Percentiles rank a stretch among this genome's conserved stretches.
Conservation (phyloP, 2,329 filamentous ascomycete species). For the Ceratocystis alfenasii region DNA sequence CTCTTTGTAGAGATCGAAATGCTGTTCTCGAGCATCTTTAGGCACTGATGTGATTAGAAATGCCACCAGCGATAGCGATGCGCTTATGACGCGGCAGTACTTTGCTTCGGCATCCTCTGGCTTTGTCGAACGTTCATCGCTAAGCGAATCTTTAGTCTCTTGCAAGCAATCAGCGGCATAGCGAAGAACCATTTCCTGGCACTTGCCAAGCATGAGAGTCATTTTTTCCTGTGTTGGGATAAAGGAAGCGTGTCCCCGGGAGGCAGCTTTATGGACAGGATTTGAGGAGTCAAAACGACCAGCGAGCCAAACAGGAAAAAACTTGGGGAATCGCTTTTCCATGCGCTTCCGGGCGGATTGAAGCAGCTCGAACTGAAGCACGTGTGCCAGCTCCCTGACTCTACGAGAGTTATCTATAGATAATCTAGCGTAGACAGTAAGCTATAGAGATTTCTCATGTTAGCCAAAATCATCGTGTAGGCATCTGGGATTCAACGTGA, state of each 20-base stretch:
- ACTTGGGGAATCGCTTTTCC: conserved; percentile 61
- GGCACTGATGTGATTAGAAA: conserved; percentile 39
- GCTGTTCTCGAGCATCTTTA: conserved; percentile 45
- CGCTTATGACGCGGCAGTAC: conserved; percentile 60
- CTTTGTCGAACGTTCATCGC: conserved; percentile 76
- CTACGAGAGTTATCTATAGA: conserved; percentile 82
- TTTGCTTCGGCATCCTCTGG: conserved; percentile 77
- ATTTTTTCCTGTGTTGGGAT: conserved; percentile 72
- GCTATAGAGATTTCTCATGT: conserved; percentile 35
- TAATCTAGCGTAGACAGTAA: conserved; percentile 72
- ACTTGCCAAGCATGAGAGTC: conserved; percentile 63
- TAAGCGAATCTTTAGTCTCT: conserved; percentile 71
- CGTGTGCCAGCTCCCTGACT: conserved; percentile 78
- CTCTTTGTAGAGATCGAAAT: conserved; percentile 48
- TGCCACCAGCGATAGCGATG: conserved; percentile 43
- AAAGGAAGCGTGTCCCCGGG: conserved; percentile 61
- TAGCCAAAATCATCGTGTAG: background rate
- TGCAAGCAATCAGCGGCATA: conserved; percentile 70
- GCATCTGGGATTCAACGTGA: conserved; percentile 20
- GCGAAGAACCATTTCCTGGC: conserved; percentile 67
- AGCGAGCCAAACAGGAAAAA: conserved; percentile 82
- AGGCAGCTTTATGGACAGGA: conserved; percentile 61
- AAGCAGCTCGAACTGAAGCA: conserved; percentile 52
- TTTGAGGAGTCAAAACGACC: conserved; percentile 80
- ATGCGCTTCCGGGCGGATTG: conserved; percentile 66